These are phyloP conservation scores for Amanita subjunquillea DNA, from an alignment of 768 basidiomycete genomes.

Conservation along the genomic window DNA sequence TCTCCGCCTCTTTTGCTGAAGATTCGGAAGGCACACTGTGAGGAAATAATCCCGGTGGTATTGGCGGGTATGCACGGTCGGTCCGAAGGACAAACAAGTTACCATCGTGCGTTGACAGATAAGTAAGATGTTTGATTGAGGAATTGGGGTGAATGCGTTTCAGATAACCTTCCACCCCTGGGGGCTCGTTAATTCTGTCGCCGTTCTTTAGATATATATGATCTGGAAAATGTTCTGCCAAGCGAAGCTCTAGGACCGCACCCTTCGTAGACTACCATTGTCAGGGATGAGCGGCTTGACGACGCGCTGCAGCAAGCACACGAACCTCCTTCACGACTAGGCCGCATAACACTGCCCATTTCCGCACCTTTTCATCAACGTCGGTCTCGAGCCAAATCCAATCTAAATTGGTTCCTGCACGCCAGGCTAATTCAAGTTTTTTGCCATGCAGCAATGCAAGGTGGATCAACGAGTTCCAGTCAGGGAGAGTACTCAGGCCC, in stretches of 20 bases:
- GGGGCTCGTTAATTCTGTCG: slow-evolving; percentile 58
- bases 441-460: slow-evolving; percentile 43
- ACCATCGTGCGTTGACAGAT: slow-evolving; percentile 65
- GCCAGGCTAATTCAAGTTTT: slow-evolving; percentile 70
- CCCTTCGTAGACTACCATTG: slow-evolving; percentile 21
- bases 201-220: slow-evolving; percentile 33
- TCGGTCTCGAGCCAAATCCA: slow-evolving; percentile 79
- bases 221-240: slow-evolving; percentile 58
- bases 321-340: slow-evolving; percentile 60
- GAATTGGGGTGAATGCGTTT: slow-evolving; percentile 56
- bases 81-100: slow-evolving; percentile 53
- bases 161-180: slow-evolving; percentile 79
- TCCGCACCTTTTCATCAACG: slow-evolving; percentile 45
- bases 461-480: slow-evolving; percentile 55
- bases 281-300: slow-evolving; percentile 3
- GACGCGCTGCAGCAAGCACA: slow-evolving; percentile 9
- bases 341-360: slow-evolving; percentile 71
- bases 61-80: slow-evolving; percentile 52
- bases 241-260: slow-evolving; percentile 63
- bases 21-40: slow-evolving; percentile 13
- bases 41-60: slow-evolving; percentile 46
- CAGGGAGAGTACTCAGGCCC: slow-evolving; percentile 40
- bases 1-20: slow-evolving; percentile 40
- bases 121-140: slow-evolving; percentile 47
- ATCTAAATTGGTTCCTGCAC: slow-evolving; percentile 61